Base-by-base conservation (phyloP, 163 green algal species). In the Prototheca stagnorum region DNA sequence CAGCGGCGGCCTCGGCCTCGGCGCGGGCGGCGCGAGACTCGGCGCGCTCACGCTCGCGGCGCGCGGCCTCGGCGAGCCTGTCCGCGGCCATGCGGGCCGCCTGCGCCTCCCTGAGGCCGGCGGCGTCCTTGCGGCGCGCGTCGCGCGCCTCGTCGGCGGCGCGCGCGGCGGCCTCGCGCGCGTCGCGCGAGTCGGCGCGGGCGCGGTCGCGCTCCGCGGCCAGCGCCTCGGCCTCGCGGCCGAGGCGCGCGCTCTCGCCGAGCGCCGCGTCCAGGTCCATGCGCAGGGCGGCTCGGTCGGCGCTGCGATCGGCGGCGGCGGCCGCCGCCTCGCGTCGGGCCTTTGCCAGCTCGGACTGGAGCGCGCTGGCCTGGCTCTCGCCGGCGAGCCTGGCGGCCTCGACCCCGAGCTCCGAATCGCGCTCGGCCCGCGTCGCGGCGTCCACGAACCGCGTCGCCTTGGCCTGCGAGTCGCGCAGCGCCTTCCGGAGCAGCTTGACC, bases 401-500 rank as follows among this genome's bases (percentile, higher is more conserved):
- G 1, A 82, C 62, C 68, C 84, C 60, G n/a, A 39, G 41, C 21
- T 47, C 36, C 12, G 9, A 3, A 1, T 81, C 71, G 15, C 59
- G 73, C 48, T 88, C 80, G 36, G 62, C 71, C 42, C 69, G 72
- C 14, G 73, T 47, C 33, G 61, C 63, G 14, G 61, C 42, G 4
- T 82, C 73, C 4, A 90, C 61, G 49, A 82, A 84, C 12, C 49
- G 39, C 5, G 55, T 54, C 1, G 66, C 45, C 3, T 73, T 63
- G 19, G 27, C 39, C n/a, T 65, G 71, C 47, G 81, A 58, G 54
- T 88, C 73, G 11, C 69, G 67, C 48, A 86, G 43, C 27, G 63
- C 73, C 9, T 67, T 61, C 17, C 81, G 59, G 51, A 90, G 51
- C 35, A 77, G 57, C 74, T 87, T 89, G 8, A 92, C 81, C 4